Evolutionary conservation across 2,329 filamentous ascomycete species (phyloP).

Genomic region (Neonectria neomacrospora): DNA sequence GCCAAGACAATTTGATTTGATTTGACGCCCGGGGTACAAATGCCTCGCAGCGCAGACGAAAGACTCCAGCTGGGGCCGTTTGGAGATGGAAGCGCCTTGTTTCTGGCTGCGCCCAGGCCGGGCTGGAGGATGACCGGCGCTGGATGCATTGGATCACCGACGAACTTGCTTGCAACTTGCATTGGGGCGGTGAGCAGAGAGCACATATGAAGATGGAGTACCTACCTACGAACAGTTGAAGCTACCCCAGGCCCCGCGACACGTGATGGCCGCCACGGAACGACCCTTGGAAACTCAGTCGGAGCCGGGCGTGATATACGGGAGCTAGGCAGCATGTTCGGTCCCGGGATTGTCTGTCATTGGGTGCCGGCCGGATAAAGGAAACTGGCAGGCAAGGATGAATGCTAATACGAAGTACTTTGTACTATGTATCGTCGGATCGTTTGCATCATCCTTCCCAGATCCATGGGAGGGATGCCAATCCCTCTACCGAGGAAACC

Average conservation of each 20-base stretch:
- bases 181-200: slow-evolving; percentile 20
- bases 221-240: neutral
- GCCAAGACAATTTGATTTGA: slow-evolving; percentile 16
- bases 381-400: neutral
- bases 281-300: slow-evolving; percentile 1
- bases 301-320: slow-evolving; percentile 7
- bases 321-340: neutral
- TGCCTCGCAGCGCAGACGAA: neutral
- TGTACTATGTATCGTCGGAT: neutral
- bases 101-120: neutral
- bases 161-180: slow-evolving; percentile 1
- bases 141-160: neutral
- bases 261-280: slow-evolving; percentile 21
- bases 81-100: neutral
- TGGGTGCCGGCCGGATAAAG: neutral
- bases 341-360: neutral
- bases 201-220: neutral
- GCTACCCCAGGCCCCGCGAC: slow-evolving; percentile 10
- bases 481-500: neutral
- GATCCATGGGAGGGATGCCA: neutral
- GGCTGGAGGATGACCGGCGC: neutral
- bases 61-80: neutral
- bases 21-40: slow-evolving; percentile 8
- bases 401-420: neutral
- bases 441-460: neutral